Base-by-base conservation (phyloP, 805 yeast genomes). In the Aciculoconidium aculeatum region DNA sequence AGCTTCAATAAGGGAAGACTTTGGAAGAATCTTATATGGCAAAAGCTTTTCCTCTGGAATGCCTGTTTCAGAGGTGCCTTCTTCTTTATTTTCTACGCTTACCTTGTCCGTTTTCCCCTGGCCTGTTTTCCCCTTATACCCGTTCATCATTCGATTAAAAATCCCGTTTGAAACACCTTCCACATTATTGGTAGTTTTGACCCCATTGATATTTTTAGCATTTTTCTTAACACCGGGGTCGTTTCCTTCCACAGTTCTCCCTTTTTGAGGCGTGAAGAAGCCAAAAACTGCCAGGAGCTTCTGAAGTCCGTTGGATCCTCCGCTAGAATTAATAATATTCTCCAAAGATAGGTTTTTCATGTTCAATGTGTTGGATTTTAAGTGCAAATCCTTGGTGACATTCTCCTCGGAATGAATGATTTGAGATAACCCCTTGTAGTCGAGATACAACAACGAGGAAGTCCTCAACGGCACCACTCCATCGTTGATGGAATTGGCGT, bases 391-490 rank as follows among this genome's bases (percentile, higher is more conserved):
- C 9, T 25, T 25, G 17, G 30, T 29, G n/a, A 31, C 23, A 19
- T 34, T 32, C 7, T 30, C 38, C 4, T 27, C 21, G 3, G 32
- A 30, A 18, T 34, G 30, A 25, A 35, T 23, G 13, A 29, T 38
- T 17, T 50, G 40, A 1, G 53, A 35, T 9, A 64, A 37, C 3
- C 86, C 94, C 35, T 71, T 70, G 82, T 94, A 87, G 52, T 92
- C 97, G 9, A 92, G 54, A 46, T 80, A 90, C 15, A 90, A 55
- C 30, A 90, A 58, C 0, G 96, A 86, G 0, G 95, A 77, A 0
- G 98, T 92, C 29, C 97, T 63, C 42, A 92, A 61, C 0, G 98
- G 97, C 2, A 92, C 98, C 30, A 92, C 87, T 2, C 98, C 98
- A 58, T 92, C 98, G 53, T 92, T 80, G 11, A 84, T 66, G 0